phyloP scores from a whole-genome alignment of 192 early-diverging fungal genomes.

The Coemansia sp. region DNA sequence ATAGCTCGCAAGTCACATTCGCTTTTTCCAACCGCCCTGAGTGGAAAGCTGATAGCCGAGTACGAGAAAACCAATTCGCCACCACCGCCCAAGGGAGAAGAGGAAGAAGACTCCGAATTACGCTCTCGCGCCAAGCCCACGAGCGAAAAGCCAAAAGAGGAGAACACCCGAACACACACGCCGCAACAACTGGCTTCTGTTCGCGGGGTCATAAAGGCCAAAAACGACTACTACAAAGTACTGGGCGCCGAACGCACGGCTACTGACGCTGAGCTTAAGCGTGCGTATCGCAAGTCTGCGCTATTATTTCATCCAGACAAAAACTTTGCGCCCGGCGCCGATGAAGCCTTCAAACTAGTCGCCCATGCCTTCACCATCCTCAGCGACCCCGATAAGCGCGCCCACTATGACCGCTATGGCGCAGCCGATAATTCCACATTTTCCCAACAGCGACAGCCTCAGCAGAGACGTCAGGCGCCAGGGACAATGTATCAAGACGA shows the following conservation, averaged over 20 bases:
- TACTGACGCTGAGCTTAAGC: slow-evolving; percentile 83
- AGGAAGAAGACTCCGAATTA: slow-evolving; percentile 4
- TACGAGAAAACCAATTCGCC: background rate
- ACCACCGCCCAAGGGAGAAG: background rate
- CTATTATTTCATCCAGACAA: slow-evolving; percentile 96
- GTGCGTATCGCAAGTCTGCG: slow-evolving; percentile 93
- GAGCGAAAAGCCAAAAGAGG: background rate
- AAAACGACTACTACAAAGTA: slow-evolving; percentile 81
- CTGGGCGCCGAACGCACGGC: slow-evolving; percentile 76
- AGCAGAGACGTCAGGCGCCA: background rate
- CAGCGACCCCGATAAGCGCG: slow-evolving; percentile 81
- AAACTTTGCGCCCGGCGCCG: slow-evolving; percentile 91
- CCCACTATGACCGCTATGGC: slow-evolving; percentile 85
- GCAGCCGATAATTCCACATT: slow-evolving; percentile 53
- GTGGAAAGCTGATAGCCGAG: slow-evolving; percentile 57
- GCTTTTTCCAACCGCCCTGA: slow-evolving; percentile 73
- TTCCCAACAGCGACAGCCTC: slow-evolving; percentile 19
- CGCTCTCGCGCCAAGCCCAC: slow-evolving; percentile 3
- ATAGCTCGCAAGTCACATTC: slow-evolving; percentile 80
- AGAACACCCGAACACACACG: slow-evolving; percentile 56
- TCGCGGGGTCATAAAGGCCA: slow-evolving; percentile 69
- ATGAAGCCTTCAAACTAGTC: slow-evolving; percentile 96
- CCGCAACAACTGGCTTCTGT: slow-evolving; percentile 79
- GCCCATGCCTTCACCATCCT: slow-evolving; percentile 90
- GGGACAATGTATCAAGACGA: slow-evolving; percentile 60